Percentiles rank a stretch among this genome's conserved stretches.
phyloP scores from a whole-genome alignment of 139 green algal genomes.

The Coelastrella sp. region DNA sequence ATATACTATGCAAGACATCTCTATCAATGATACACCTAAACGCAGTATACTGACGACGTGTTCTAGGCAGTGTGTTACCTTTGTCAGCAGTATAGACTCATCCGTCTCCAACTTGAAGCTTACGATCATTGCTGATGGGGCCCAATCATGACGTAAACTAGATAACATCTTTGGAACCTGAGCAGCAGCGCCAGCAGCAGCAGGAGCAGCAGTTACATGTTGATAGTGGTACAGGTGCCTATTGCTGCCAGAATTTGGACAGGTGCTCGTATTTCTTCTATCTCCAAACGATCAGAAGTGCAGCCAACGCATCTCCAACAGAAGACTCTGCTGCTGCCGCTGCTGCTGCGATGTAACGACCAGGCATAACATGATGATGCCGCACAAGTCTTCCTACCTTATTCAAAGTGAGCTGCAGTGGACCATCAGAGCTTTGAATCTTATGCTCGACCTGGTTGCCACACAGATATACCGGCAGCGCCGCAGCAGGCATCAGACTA shows the following conservation, averaged over 20 bases:
- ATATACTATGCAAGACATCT: background rate
- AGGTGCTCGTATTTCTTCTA: no score
- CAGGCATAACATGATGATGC: background rate
- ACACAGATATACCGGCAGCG: no score
- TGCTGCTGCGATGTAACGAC: background rate
- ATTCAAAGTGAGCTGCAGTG: constrained; percentile 64
- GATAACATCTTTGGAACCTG: constrained; percentile 97
- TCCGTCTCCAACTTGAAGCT: constrained; percentile 99
- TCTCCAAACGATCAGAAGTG: no score
- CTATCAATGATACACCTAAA: background rate
- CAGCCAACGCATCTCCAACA: no score
- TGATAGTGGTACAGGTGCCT: no score
- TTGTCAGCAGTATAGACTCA: constrained; percentile 53
- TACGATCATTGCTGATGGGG: constrained; percentile 87
- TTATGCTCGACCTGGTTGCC: constrained; percentile 92
- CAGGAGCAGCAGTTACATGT: no score
- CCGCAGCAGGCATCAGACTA: no score
- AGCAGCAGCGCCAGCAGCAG: background rate
- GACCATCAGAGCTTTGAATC: constrained; percentile 90
- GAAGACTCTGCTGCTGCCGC: background rate
- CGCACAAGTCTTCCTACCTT: background rate
- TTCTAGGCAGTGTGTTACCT: background rate
- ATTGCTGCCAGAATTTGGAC: no score
- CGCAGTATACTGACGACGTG: background rate
- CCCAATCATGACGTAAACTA: constrained; percentile 82